These are phyloP conservation scores for Geosmithia morbida DNA, from an alignment of 2,329 filamentous ascomycete genomes.

Conservation along the genomic window DNA sequence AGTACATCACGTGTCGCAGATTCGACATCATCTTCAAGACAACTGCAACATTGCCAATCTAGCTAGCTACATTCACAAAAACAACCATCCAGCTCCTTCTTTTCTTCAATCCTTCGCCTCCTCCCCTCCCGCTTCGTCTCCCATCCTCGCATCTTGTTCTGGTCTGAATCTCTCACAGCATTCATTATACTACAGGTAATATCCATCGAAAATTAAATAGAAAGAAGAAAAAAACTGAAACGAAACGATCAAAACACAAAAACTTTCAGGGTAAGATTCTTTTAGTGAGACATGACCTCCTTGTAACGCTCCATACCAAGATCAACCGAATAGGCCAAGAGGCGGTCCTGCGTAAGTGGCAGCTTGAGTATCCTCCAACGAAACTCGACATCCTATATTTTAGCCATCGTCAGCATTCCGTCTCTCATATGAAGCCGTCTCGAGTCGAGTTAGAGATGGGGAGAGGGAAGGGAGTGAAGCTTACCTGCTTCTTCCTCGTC, in stretches of 20 bases:
- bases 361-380: slow-evolving; percentile 35
- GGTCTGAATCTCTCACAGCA: no score
- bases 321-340: slow-evolving; percentile 55
- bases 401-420: background rate
- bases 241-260: background rate
- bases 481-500: slow-evolving; percentile 41
- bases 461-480: slow-evolving; percentile 8
- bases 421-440: no score
- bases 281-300: slow-evolving; percentile 39
- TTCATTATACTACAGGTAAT: background rate
- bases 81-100: background rate
- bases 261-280: slow-evolving; percentile 8
- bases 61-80: background rate
- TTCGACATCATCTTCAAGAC: background rate
- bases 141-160: background rate
- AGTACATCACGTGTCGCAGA: background rate
- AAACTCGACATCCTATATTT: slow-evolving; percentile 18
- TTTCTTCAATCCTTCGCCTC: background rate
- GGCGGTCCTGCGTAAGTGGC: slow-evolving; percentile 58
- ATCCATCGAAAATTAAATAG: background rate
- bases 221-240: background rate
- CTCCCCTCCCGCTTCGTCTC: background rate
- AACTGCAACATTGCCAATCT: background rate
- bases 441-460: no score
- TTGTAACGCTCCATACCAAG: slow-evolving; percentile 56